A percentile compares a stretch with the other conserved stretches of the same genome.
phyloP scores from a whole-genome alignment of 176 grass and related monocot genomes.

The Oropetium thomaeum region DNA sequence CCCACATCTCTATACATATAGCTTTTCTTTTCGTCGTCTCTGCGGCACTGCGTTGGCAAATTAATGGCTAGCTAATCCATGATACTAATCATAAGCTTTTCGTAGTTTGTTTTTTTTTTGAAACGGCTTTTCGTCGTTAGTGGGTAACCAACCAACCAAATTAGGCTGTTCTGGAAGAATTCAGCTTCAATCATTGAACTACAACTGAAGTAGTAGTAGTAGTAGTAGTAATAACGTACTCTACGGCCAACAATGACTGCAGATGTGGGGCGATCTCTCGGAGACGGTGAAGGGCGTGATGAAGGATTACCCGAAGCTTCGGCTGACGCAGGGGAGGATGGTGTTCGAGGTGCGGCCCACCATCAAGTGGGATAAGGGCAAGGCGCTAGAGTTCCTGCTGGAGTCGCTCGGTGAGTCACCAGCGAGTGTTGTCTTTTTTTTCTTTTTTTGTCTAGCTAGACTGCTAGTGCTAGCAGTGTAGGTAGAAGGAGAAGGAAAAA shows the following conservation, averaged over 20 bases:
- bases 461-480: not conserved
- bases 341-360: conserved; percentile 81
- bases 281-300: conserved; percentile 62
- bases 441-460: not conserved
- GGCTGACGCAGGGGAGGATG: conserved; percentile 69
- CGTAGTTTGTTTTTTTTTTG: too few relatives aligned
- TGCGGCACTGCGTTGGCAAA: not conserved
- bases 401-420: conserved; percentile 63
- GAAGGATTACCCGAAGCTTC: conserved; percentile 56
- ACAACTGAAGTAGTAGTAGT: too few relatives aligned
- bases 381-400: conserved; percentile 93
- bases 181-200: too few relatives aligned
- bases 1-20: too few relatives aligned
- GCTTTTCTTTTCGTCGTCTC: too few relatives aligned
- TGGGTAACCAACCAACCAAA: not conserved
- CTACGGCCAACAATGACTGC: too few relatives aligned
- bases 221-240: too few relatives aligned
- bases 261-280: conserved; percentile 55
- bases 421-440: too few relatives aligned
- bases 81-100: too few relatives aligned
- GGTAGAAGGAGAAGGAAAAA: not conserved
- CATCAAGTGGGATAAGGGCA: conserved; percentile 98
- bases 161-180: too few relatives aligned
- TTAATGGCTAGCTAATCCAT: not conserved
- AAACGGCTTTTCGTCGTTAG: too few relatives aligned